Conservation (phyloP, 164 flowering plant species). For the Sedum album region DNA sequence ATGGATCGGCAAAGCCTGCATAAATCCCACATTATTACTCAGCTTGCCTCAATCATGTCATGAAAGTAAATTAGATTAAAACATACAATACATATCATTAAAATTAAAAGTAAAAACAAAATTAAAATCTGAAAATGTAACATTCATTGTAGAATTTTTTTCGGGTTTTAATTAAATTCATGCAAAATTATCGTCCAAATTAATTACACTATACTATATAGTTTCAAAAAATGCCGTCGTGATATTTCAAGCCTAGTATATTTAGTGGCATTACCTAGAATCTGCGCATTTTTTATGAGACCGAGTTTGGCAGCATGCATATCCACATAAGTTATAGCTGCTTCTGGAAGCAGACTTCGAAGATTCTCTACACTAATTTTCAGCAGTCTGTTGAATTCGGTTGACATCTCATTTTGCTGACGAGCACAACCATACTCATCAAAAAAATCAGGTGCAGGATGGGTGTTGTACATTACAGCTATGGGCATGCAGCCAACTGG, state of each 20-base stretch:
- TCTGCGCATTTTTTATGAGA: slow-evolving; percentile 17
- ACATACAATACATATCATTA: not conserved
- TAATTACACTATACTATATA: not conserved
- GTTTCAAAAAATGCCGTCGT: not conserved
- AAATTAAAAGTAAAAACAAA: not conserved
- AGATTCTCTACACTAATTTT: slow-evolving; percentile 20
- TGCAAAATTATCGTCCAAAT: too few species aligned
- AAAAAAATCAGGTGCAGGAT: not conserved
- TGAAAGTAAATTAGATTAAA: too few species aligned
- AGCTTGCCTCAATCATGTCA: not conserved
- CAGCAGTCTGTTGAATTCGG: slow-evolving; percentile 25
- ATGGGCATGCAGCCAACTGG: slow-evolving; percentile 38
- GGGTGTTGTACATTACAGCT: not conserved
- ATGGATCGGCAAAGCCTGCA: not conserved
- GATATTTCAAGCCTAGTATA: too few species aligned
- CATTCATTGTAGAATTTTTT: too few species aligned
- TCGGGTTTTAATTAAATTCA: not conserved
- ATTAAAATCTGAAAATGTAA: too few species aligned
- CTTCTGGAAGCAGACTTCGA: slow-evolving; percentile 21
- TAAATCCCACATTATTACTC: not conserved
- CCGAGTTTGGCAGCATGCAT: slow-evolving; percentile 24
- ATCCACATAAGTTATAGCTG: slow-evolving; percentile 40
- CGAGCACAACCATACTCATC: slow-evolving; percentile 1
- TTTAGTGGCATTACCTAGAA: slow-evolving; percentile 16
- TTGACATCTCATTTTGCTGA: slow-evolving; percentile 29